A percentile compares a stretch with the other conserved stretches of the same genome.
Conservation (phyloP, 768 basidiomycete species). For the Naganishia vishniacii region DNA sequence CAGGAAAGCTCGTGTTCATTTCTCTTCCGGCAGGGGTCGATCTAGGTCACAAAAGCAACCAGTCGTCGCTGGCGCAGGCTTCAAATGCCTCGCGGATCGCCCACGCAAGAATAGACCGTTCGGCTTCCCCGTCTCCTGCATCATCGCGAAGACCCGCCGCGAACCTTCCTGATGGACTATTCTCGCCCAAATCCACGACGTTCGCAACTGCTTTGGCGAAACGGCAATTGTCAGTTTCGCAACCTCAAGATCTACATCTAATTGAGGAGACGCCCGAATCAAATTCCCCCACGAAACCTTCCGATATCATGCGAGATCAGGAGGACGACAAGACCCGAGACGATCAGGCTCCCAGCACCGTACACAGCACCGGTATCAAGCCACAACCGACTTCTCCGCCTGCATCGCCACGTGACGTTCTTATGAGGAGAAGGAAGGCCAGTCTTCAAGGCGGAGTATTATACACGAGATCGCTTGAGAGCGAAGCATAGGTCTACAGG, state of each 20-base stretch:
- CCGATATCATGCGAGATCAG: neutral
- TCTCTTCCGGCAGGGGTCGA: conserved; percentile 31
- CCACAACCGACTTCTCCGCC: conserved; percentile 16
- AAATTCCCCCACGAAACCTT: neutral
- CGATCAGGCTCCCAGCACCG: too few relatives aligned
- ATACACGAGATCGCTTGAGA: neutral
- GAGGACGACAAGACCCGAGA: neutral
- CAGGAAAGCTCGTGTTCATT: conserved; percentile 43
- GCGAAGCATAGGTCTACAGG: too few relatives aligned
- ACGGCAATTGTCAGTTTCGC: neutral
- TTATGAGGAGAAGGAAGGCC: conserved; percentile 24
- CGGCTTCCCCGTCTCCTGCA: conserved; percentile 13
- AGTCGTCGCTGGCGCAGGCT: neutral
- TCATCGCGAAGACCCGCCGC: neutral
- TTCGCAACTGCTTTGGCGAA: neutral
- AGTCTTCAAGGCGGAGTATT: conserved; percentile 28
- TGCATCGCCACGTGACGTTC: conserved; percentile 22
- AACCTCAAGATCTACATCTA: too few relatives aligned
- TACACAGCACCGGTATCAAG: neutral
- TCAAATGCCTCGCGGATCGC: neutral
- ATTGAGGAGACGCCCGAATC: neutral
- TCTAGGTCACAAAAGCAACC: conserved; percentile 28
- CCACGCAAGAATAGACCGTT: conserved; percentile 9
- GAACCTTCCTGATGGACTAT: neutral
- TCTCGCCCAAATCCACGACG: neutral